Evolutionary conservation across 805 yeast genomes (phyloP).

Genomic region (Wickerhamomyces mucosus): DNA sequence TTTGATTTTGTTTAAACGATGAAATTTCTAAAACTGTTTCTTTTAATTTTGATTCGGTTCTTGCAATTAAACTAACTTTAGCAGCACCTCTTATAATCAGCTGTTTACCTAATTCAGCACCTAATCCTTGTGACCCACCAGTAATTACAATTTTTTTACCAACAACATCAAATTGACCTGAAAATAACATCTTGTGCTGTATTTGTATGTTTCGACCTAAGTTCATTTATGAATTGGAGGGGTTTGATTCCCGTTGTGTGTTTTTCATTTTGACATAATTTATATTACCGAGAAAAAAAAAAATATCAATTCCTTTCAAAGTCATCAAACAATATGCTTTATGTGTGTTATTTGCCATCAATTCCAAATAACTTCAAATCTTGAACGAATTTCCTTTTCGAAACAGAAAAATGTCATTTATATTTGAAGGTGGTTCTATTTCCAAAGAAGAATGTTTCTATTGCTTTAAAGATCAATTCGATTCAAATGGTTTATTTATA

Average conservation of each 20-base stretch:
- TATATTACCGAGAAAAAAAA: too few species aligned
- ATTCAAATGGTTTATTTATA: conserved; percentile 54
- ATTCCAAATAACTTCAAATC: too few species aligned
- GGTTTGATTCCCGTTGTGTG: too few species aligned
- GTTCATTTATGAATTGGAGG: too few species aligned
- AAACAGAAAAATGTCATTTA: not conserved
- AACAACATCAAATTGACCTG: conserved; percentile 14
- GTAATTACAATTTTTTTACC: conserved; percentile 59
- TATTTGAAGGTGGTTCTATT: conserved; percentile 28
- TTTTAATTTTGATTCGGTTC: conserved; percentile 55
- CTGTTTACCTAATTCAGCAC: conserved; percentile 63
- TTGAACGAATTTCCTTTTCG: not conserved
- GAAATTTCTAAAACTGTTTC: conserved; percentile 38
- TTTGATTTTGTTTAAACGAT: conserved; percentile 18
- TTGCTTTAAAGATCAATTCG: conserved; percentile 63
- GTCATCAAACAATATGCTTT: too few species aligned
- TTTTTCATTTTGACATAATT: too few species aligned
- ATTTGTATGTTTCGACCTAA: not conserved
- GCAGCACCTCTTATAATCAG: conserved; percentile 49
- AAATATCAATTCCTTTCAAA: too few species aligned
- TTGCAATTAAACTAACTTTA: conserved; percentile 64
- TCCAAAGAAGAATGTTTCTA: conserved; percentile 88
- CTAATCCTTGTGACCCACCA: conserved; percentile 94
- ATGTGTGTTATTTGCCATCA: too few species aligned
- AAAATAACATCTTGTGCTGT: conserved; percentile 3